phyloP scores from a whole-genome alignment of 805 yeast species.

The Starmera caribaea region DNA sequence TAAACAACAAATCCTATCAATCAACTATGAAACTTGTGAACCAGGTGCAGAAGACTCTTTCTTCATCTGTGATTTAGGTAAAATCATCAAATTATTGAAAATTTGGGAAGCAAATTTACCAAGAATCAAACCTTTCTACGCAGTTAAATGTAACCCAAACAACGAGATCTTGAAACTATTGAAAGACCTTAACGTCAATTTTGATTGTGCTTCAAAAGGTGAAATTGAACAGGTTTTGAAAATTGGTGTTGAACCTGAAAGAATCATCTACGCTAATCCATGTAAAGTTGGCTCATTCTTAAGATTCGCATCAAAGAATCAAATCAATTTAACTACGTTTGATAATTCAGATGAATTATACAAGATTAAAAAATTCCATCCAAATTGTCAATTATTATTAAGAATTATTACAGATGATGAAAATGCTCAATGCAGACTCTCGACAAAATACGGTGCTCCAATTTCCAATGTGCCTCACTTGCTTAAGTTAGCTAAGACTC shows the following conservation, averaged over 20 bases:
- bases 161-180: slow-evolving; percentile 45
- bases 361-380: slow-evolving; percentile 62
- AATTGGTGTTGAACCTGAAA: slow-evolving; percentile 51
- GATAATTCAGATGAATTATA: slow-evolving; percentile 80
- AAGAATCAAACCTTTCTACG: slow-evolving; percentile 77
- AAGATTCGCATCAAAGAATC: slow-evolving; percentile 50
- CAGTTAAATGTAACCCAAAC: slow-evolving; percentile 90
- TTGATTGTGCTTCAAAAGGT: slow-evolving; percentile 87
- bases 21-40: slow-evolving; percentile 49
- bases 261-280: slow-evolving; percentile 88
- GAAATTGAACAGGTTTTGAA: slow-evolving; percentile 65
- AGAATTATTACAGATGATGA: slow-evolving; percentile 88
- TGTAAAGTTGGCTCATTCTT: slow-evolving; percentile 82
- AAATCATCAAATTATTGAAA: slow-evolving; percentile 48
- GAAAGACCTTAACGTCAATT: slow-evolving; percentile 57
- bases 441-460: slow-evolving; percentile 84
- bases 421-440: slow-evolving; percentile 73
- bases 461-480: slow-evolving; percentile 42
- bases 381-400: slow-evolving; percentile 59
- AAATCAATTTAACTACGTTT: slow-evolving; percentile 71
- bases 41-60: slow-evolving; percentile 82
- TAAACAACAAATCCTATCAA: slow-evolving; percentile 25
- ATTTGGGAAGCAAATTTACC: slow-evolving; percentile 64
- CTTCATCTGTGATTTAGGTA: slow-evolving; percentile 78
- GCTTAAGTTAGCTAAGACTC: slow-evolving; percentile 48